These are phyloP conservation scores for Astrothelium macrocarpum DNA, from an alignment of 495 filamentous ascomycete species.

Conservation along the genomic window DNA sequence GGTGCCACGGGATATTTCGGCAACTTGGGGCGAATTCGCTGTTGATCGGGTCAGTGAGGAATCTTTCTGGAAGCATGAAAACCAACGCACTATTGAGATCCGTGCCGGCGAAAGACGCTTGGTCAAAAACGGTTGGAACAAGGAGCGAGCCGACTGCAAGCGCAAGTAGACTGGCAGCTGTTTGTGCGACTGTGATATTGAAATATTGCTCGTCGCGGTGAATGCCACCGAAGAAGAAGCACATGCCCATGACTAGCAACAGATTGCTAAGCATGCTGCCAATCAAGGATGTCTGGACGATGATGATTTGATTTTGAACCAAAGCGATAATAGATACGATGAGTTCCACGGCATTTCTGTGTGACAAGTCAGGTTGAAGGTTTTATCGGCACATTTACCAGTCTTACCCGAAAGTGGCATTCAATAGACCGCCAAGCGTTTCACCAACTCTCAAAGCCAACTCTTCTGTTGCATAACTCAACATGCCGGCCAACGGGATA, in stretches of 20 bases:
- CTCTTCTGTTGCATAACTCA: constrained; percentile 37
- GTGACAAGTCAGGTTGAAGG: constrained; percentile 13
- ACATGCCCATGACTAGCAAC: constrained; percentile 85
- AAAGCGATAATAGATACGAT: constrained; percentile 77
- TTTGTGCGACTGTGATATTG: constrained; percentile 90
- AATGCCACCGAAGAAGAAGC: constrained; percentile 82
- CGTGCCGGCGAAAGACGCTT: constrained; percentile 12
- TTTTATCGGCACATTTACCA: background rate
- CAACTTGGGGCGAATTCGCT: constrained; percentile 1
- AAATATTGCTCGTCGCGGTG: constrained; percentile 76
- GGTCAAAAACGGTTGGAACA: constrained; percentile 77
- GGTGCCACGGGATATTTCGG: constrained; percentile 22
- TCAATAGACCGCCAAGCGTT: constrained; percentile 74
- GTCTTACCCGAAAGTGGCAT: constrained; percentile 75
- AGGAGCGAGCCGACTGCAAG: constrained; percentile 72
- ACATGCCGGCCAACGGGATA: constrained; percentile 40
- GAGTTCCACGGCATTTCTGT: constrained; percentile 78
- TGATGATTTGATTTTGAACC: constrained; percentile 59
- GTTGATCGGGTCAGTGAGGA: background rate
- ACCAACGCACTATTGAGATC: background rate
- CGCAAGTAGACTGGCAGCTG: constrained; percentile 71
- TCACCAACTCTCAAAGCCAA: constrained; percentile 51
- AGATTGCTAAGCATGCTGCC: constrained; percentile 88
- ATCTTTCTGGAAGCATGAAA: background rate
- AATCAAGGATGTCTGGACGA: constrained; percentile 88